These are phyloP conservation scores for Alternaria burnsii DNA, from an alignment of 2,329 filamentous ascomycete genomes.

Conservation along the genomic window DNA sequence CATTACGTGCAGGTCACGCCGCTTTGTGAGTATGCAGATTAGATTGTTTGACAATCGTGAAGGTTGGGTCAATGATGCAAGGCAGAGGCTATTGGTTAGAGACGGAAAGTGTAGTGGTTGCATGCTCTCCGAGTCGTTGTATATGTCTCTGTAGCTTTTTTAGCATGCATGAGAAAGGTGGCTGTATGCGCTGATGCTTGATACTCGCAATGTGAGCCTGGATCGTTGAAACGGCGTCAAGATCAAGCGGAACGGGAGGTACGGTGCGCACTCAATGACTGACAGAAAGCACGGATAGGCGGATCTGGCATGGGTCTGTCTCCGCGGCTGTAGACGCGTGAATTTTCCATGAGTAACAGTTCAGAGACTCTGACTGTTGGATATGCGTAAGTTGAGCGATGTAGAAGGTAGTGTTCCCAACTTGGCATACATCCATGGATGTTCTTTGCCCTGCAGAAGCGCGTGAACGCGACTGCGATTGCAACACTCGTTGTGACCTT, in stretches of 20 bases:
- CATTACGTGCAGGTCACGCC: slow-evolving; percentile 14
- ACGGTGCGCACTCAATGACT: slow-evolving; percentile 16
- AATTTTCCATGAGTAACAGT: slow-evolving; percentile 10
- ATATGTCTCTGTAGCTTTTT: background rate
- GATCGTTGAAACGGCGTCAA: slow-evolving; percentile 8
- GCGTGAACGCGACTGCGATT: slow-evolving; percentile 3
- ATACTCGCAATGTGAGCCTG: slow-evolving; percentile 3
- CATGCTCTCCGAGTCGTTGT: slow-evolving; percentile 10
- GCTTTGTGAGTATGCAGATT: slow-evolving; percentile 11
- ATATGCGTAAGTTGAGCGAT: background rate
- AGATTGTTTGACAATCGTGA: slow-evolving; percentile 9
- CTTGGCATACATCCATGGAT: background rate
- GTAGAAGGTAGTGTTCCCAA: background rate
- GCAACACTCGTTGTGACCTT: slow-evolving; percentile 11
- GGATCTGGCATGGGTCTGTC: slow-evolving; percentile 12
- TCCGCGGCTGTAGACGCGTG: slow-evolving; percentile 11
- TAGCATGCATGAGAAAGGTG: background rate
- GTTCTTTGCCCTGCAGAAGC: slow-evolving; percentile 2
- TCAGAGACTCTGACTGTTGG: background rate
- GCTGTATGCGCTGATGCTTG: slow-evolving; percentile 3
- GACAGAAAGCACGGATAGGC: slow-evolving; percentile 13
- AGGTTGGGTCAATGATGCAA: background rate
- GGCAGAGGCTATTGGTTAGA: slow-evolving; percentile 3
- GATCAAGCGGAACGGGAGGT: slow-evolving; percentile 20
- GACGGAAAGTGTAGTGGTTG: slow-evolving; percentile 8